Evolutionary conservation across 2,329 filamentous ascomycete genomes (phyloP), one percentile per base, ranked within the genome.

Genomic region (Neopestalotiopsis sp.): DNA sequence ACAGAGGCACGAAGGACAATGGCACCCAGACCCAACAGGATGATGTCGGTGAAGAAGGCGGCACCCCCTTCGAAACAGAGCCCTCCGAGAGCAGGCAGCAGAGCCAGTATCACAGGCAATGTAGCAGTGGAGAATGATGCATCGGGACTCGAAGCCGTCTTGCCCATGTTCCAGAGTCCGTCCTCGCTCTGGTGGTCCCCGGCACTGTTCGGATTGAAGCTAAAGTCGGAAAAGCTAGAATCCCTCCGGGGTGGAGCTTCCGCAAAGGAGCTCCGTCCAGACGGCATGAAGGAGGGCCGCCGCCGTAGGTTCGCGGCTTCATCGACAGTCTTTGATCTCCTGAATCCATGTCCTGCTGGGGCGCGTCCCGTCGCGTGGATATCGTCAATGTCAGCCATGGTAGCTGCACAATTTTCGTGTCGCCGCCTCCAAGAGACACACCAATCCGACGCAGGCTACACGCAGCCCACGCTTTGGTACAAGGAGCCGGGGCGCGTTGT

Each of bases 1-100:
- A 98, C 92, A 63, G 93, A 95, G 94, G 94, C 98, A 78, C 97
- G 95, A 71, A 98, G 84, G 76, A 98, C 97, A 59, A 98, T 87
- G 4, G 92, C 93, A 2, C 93, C 93, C 70, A 98, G 81, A 2
- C 88, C 90, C 40, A 98, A 82, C 42, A 98, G 84, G 74, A 96
- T 91, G 34, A 97, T 81, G 79, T 98, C 95, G 0, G 94, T 97
- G 67, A 95, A 89, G 70, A 98, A 87, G 0, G 91, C 89, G 74
- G 91, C 92, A 13, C 95, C 95, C 81, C 97, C 93, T 70, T 92
- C 88, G 78, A 97, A 97, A 68, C 98, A 84, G 63, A 97, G 81
- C 0, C 95, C 95, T 0, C 90, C 94, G n/a, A 97, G 78, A 1
- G 95, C 94, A 3, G 95, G 95, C 14, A 98, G 82, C 62, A 98